Percentiles rank a stretch among this genome's conserved stretches.
Conservation (phyloP, 1,139 yeast species). For the Candida neerlandica region DNA sequence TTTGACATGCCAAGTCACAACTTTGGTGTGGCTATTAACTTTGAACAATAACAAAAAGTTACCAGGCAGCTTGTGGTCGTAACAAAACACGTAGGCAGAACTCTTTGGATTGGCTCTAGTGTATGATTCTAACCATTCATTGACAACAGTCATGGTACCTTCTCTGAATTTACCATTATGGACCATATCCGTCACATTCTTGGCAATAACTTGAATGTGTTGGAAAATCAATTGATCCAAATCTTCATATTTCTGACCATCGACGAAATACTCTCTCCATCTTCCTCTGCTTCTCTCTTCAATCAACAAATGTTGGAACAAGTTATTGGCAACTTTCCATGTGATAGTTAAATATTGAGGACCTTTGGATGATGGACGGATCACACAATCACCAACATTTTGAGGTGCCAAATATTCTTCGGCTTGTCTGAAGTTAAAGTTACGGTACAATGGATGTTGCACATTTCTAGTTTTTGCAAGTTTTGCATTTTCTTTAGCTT, state of each 20-base stretch:
- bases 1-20: conserved; percentile 87
- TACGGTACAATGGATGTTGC: conserved; percentile 89
- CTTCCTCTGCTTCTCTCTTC: conserved; percentile 63
- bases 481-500: conserved; percentile 60
- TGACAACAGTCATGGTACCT: conserved; percentile 79
- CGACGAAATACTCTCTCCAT: conserved; percentile 69
- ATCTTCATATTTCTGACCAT: conserved; percentile 73
- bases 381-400: conserved; percentile 88
- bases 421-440: conserved; percentile 84
- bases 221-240: conserved; percentile 91
- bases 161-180: conserved; percentile 86
- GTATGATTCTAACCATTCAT: conserved; percentile 85
- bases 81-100: conserved; percentile 89
- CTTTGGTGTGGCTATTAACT: conserved; percentile 66
- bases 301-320: conserved; percentile 90
- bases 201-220: conserved; percentile 83
- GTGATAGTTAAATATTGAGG: conserved; percentile 87
- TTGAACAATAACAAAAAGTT: conserved; percentile 87
- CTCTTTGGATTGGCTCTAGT: conserved; percentile 90
- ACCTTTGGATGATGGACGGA: conserved; percentile 93
- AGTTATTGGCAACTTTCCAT: conserved; percentile 91
- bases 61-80: conserved; percentile 90
- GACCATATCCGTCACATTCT: conserved; percentile 81
- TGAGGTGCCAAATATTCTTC: conserved; percentile 90
- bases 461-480: conserved; percentile 65